Evolutionary conservation across 2,329 filamentous ascomycete species (phyloP).

Genomic region (Clonostachys rhizophaga): DNA sequence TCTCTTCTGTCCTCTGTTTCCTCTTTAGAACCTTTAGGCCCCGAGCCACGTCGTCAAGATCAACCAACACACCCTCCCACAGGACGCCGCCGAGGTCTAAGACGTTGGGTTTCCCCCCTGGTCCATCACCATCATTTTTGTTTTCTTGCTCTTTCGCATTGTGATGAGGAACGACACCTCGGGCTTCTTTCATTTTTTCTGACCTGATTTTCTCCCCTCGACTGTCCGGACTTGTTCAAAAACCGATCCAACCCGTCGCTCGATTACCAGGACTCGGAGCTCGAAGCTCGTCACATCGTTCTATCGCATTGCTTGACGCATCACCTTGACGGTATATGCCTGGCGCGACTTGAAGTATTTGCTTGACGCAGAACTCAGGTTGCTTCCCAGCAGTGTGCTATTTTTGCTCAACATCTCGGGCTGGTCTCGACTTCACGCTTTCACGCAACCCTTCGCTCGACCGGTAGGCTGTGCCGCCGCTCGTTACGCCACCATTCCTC

Average conservation of each 20-base stretch:
- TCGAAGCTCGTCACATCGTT: neutral
- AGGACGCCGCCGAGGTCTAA: neutral
- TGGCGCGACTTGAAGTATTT: conserved; percentile 9
- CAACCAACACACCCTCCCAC: neutral
- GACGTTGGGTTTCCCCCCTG: neutral
- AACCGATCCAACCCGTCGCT: too few species aligned
- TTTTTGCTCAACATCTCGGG: conserved; percentile 21
- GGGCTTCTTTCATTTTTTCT: conserved; percentile 1
- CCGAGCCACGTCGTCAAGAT: neutral
- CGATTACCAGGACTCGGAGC: too few species aligned
- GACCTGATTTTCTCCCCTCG: conserved; percentile 1
- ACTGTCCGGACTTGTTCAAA: too few species aligned
- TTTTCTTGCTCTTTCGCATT: conserved; percentile 2
- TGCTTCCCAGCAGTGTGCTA: conserved; percentile 2
- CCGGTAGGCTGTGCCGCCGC: conserved; percentile 24
- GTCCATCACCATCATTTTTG: too few species aligned
- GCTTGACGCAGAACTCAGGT: conserved; percentile 40
- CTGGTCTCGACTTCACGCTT: conserved; percentile 38
- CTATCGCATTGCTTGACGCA: conserved; percentile 2
- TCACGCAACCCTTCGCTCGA: conserved; percentile 8
- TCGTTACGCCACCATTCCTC: conserved; percentile 3
- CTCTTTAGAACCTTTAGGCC: neutral
- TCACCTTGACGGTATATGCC: conserved; percentile 31
- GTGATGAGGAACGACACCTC: conserved; percentile 4
- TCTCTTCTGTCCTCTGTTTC: conserved; percentile 8